Conservation (phyloP, 345 rosid genomes). For the Gossypium australe region DNA sequence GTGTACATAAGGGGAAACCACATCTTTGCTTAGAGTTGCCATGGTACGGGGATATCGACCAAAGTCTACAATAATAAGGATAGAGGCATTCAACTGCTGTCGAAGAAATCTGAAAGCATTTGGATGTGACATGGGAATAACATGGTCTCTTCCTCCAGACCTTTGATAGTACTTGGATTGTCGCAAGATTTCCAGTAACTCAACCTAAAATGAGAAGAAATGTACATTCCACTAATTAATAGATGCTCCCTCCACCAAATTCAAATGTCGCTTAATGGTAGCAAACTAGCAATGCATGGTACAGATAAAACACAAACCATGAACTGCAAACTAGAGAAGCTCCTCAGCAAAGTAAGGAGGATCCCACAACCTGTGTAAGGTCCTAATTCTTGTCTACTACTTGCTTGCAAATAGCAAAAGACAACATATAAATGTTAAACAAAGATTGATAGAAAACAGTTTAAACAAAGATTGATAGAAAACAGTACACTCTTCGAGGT, state of each 20-base stretch:
- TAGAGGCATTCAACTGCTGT: slow-evolving; percentile 75
- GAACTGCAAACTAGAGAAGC: neutral
- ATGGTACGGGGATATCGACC: slow-evolving; percentile 68
- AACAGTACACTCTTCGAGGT: too few species aligned
- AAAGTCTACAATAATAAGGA: slow-evolving; percentile 83
- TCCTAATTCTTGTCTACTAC: too few species aligned
- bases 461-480: too few species aligned
- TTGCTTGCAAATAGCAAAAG: too few species aligned
- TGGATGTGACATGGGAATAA: slow-evolving; percentile 98
- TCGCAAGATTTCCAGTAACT: slow-evolving; percentile 54
- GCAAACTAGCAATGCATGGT: neutral
- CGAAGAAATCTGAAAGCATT: slow-evolving; percentile 95
- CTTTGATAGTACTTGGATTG: slow-evolving; percentile 80
- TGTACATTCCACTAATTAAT: neutral
- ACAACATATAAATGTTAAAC: too few species aligned
- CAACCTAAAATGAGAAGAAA: slow-evolving; percentile 53
- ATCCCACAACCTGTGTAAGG: too few species aligned
- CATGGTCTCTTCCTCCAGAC: slow-evolving; percentile 92
- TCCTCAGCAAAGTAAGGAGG: neutral
- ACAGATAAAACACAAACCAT: neutral
- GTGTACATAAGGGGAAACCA: slow-evolving; percentile 89
- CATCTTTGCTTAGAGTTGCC: slow-evolving; percentile 79
- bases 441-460: too few species aligned
- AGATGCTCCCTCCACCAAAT: neutral
- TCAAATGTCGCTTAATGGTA: neutral